phyloP scores from a whole-genome alignment of 371 early-diverging fungal species.

The Sporodiniella umbellata region DNA sequence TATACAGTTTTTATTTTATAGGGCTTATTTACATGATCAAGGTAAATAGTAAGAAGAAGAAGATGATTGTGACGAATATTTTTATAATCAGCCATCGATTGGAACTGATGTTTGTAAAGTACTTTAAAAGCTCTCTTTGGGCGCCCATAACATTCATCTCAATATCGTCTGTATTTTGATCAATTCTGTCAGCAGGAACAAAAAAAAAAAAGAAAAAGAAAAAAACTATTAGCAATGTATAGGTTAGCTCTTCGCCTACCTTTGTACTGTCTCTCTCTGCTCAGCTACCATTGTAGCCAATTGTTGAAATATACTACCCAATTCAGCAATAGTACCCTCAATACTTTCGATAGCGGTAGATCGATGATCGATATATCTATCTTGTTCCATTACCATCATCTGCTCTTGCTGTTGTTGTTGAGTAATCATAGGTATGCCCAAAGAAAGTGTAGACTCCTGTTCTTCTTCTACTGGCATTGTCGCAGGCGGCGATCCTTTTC shows the following conservation, averaged over 20 bases:
- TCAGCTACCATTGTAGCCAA: slow-evolving; percentile 92
- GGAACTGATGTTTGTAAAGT: slow-evolving; percentile 84
- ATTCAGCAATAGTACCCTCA: slow-evolving; percentile 94
- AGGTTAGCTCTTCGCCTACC: slow-evolving; percentile 29
- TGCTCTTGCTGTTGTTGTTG: slow-evolving; percentile 60
- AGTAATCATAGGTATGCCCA: slow-evolving; percentile 50
- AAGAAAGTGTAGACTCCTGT: slow-evolving; percentile 40
- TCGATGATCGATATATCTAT: slow-evolving; percentile 80
- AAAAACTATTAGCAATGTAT: no score
- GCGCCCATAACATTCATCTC: slow-evolving; percentile 91
- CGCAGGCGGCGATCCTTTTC: slow-evolving; percentile 26
- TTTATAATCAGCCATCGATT: slow-evolving; percentile 97
- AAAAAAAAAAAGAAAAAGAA: no score
- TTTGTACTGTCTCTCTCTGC: slow-evolving; percentile 92
- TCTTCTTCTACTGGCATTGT: slow-evolving; percentile 19
- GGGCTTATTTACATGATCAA: slow-evolving; percentile 33
- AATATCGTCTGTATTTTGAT: slow-evolving; percentile 91
- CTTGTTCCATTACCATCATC: slow-evolving; percentile 48
- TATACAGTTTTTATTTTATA: background rate
- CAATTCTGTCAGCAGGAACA: no score
- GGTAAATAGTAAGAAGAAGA: slow-evolving; percentile 55
- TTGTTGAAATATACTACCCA: slow-evolving; percentile 95
- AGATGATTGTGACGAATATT: slow-evolving; percentile 80
- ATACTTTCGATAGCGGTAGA: slow-evolving; percentile 91
- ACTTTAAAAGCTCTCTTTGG: slow-evolving; percentile 85